Conservation (phyloP, 805 yeast genomes). For the Millerago galiae region DNA sequence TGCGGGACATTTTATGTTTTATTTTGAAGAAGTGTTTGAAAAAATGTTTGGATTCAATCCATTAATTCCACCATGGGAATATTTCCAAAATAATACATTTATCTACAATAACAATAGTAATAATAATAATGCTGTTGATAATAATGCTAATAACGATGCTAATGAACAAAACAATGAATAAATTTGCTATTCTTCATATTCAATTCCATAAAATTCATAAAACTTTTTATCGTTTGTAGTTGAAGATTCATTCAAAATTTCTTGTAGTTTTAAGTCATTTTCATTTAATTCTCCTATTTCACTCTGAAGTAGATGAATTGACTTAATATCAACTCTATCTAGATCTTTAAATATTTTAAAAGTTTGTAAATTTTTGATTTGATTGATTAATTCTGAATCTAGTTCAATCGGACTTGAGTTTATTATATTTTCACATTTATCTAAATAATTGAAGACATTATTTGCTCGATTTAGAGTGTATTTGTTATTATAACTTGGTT, state of each 20-base stretch:
- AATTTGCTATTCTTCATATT: neutral
- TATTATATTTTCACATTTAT: constrained; percentile 1
- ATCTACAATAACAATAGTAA: neutral
- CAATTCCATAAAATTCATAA: constrained; percentile 7
- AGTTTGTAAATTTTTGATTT: constrained; percentile 8
- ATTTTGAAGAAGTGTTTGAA: constrained; percentile 15
- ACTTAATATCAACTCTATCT: constrained; percentile 7
- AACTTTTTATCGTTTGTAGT: neutral
- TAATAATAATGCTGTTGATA: neutral
- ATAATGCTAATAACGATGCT: neutral
- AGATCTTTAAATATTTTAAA: constrained; percentile 15
- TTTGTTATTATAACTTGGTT: neutral
- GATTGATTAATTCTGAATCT: constrained; percentile 8
- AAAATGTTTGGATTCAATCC: constrained; percentile 18
- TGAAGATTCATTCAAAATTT: constrained; percentile 3
- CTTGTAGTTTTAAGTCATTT: neutral
- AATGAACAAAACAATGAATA: neutral
- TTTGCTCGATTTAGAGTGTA: neutral
- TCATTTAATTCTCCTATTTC: constrained; percentile 8
- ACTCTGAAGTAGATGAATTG: constrained; percentile 10
- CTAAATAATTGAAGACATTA: neutral
- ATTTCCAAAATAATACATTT: neutral
- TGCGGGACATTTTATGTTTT: constrained; percentile 19
- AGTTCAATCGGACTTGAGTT: constrained; percentile 6
- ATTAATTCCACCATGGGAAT: constrained; percentile 18